These are phyloP conservation scores for Trichosporon sp. DNA, from an alignment of 1,284 basidiomycete genomes.

Conservation along the genomic window DNA sequence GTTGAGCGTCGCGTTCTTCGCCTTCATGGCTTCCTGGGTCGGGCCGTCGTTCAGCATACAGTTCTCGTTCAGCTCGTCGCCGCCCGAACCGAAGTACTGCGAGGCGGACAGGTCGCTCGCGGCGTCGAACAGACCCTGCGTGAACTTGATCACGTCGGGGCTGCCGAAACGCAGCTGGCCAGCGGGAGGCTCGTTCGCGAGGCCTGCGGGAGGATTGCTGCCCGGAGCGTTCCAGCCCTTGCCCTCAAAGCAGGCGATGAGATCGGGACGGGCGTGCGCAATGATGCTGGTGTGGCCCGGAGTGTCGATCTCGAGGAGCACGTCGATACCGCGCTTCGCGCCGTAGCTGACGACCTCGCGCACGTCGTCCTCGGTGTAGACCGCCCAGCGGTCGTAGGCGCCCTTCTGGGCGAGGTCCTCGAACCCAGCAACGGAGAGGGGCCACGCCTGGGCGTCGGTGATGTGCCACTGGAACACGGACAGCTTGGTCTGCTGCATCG, in stretches of 20 bases:
- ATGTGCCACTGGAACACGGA: slow-evolving; percentile 24
- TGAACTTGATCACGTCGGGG: slow-evolving; percentile 59
- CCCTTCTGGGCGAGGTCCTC: slow-evolving; percentile 67
- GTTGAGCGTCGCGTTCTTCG: slow-evolving; percentile 63
- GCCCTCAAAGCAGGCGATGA: slow-evolving; percentile 69
- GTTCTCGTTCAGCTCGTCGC: slow-evolving; percentile 74
- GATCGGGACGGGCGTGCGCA: slow-evolving; percentile 67
- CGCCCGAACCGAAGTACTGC: slow-evolving; percentile 72
- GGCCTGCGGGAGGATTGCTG: not conserved
- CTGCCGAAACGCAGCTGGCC: slow-evolving; percentile 76
- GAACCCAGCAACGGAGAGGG: slow-evolving; percentile 67
- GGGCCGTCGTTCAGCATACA: slow-evolving; percentile 68
- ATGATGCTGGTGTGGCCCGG: slow-evolving; percentile 70
- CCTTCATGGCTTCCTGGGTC: slow-evolving; percentile 63
- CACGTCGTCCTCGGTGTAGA: slow-evolving; percentile 68
- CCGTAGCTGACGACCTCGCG: slow-evolving; percentile 70
- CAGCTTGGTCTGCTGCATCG: slow-evolving; percentile 85
- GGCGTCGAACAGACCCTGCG: slow-evolving; percentile 58
- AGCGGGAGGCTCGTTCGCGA: slow-evolving; percentile 67
- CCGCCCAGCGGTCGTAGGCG: slow-evolving; percentile 65
- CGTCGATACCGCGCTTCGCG: slow-evolving; percentile 75
- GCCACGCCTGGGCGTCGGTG: slow-evolving; percentile 62
- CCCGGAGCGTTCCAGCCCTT: slow-evolving; percentile 62
- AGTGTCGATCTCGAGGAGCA: slow-evolving; percentile 74
- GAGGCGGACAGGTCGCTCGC: slow-evolving; percentile 44